Evolutionary conservation across 208 protist species (phyloP), one percentile per base, ranked within the genome.

Genomic region (Trypanosoma rangeli): DNA sequence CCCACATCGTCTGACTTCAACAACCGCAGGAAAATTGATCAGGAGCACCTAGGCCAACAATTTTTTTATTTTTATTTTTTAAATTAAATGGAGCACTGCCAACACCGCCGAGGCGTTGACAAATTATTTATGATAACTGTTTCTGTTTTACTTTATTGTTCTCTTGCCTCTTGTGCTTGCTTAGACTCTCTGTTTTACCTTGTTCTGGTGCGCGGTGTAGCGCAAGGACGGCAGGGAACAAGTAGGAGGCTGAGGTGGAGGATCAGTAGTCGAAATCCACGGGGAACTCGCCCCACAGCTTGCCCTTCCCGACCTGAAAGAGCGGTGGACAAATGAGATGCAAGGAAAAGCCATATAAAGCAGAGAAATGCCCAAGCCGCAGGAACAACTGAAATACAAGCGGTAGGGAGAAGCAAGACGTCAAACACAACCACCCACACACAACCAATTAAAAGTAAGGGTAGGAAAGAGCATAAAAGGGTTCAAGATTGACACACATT

Each of bases 61-160:
- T n/a, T n/a, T n/a, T n/a, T n/a, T n/a, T n/a, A n/a, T n/a, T n/a
- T n/a, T n/a, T n/a, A n/a, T n/a, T n/a, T n/a, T n/a, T n/a, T n/a
- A n/a, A n/a, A n/a, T n/a, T n/a, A n/a, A n/a, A n/a, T n/a, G n/a
- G 22, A 53, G 2, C 9, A 24, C 22, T 26, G 49, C 22, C 22
- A 53, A 4, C 7, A 37, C 15, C 8, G 13, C 46, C 46, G 4
- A 3, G 18, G 46, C 46, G 31, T 35, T 24, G 9, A 31, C 13
- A 22, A 56, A 20, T 22, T 53, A 3, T 33, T 20, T 68, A 16
- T 58, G 7, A 9, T 48, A 3, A 31, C 39, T n/a, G 18, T 52
- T 48, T 68, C 42, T 46, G 46, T 60, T 4, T 49, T 74, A 61
- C 48, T 72, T 70, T 64, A 64, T 54, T 55, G 44, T n/a, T 61